A percentile compares a stretch with the other conserved stretches of the same genome.
Evolutionary conservation across 305 asterid genomes (phyloP).

Genomic region (Solanum hybrid): DNA sequence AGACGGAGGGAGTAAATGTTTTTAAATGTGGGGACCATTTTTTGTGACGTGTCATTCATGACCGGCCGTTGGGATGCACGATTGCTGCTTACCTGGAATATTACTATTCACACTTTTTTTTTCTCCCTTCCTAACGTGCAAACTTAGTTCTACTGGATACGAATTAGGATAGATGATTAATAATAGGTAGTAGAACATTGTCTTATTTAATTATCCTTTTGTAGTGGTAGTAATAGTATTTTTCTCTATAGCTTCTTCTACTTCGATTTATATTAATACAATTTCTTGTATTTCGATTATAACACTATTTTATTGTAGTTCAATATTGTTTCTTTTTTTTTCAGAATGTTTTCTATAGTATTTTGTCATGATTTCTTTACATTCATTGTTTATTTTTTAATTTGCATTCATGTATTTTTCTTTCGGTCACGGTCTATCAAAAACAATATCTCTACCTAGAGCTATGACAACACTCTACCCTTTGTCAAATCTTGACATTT

Average conservation of each 20-base stretch:
- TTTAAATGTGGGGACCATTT: neutral
- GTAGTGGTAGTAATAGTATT: too few relatives aligned
- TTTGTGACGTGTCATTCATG: neutral
- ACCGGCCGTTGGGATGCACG: neutral
- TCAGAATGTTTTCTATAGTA: too few relatives aligned
- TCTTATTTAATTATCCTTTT: too few relatives aligned
- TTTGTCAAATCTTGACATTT: neutral
- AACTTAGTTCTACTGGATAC: neutral
- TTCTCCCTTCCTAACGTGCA: neutral
- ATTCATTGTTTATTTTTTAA: too few relatives aligned
- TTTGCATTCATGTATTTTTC: too few relatives aligned
- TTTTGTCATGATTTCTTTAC: neutral
- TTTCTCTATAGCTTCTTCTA: too few relatives aligned
- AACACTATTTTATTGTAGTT: too few relatives aligned
- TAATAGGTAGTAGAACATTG: neutral
- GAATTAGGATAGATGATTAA: neutral
- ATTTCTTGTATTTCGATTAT: too few relatives aligned
- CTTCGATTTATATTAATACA: too few relatives aligned
- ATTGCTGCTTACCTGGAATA: neutral
- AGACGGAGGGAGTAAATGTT: neutral
- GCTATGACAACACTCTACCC: too few relatives aligned
- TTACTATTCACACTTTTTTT: neutral
- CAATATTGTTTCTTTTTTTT: too few relatives aligned
- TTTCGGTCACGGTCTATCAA: neutral
- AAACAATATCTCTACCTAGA: neutral